Percentiles rank a stretch among this genome's conserved stretches.
These are phyloP conservation scores for button mushroom (Agaricus bisporus) DNA, from an alignment of 768 basidiomycete species.

Conservation along the genomic window DNA sequence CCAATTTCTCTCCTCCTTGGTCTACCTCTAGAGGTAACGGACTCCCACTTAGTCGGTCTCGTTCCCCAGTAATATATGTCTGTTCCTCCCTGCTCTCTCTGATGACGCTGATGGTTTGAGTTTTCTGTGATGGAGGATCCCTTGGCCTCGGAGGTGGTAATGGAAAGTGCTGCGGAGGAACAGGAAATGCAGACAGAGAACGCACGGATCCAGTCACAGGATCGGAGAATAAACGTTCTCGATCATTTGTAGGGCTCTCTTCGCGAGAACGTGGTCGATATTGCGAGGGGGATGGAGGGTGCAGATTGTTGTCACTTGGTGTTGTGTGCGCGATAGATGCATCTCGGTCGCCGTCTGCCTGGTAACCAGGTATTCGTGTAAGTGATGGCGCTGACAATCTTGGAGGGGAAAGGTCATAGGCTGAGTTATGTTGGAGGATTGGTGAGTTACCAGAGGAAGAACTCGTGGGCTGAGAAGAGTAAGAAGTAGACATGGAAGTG, in stretches of 20 bases:
- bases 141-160: constrained; percentile 38
- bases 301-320: background rate
- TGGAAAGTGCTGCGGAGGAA: constrained; percentile 68
- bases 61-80: constrained; percentile 14
- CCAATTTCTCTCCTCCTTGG: background rate
- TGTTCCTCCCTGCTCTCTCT: constrained; percentile 8
- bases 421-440: background rate
- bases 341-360: background rate
- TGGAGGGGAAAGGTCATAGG: background rate
- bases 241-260: constrained; percentile 10
- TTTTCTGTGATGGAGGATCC: constrained; percentile 1
- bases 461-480: background rate
- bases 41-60: constrained; percentile 16
- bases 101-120: background rate
- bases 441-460: constrained; percentile 3
- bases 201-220: constrained; percentile 50
- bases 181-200: constrained; percentile 67
- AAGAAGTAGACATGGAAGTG: background rate
- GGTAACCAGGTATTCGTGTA: background rate
- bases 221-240: constrained; percentile 29
- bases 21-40: background rate
- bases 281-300: background rate
- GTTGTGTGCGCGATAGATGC: background rate
- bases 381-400: background rate
- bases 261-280: background rate